Conservation (phyloP, 176 grass and related monocot species). For the Ensete ventricosum region DNA sequence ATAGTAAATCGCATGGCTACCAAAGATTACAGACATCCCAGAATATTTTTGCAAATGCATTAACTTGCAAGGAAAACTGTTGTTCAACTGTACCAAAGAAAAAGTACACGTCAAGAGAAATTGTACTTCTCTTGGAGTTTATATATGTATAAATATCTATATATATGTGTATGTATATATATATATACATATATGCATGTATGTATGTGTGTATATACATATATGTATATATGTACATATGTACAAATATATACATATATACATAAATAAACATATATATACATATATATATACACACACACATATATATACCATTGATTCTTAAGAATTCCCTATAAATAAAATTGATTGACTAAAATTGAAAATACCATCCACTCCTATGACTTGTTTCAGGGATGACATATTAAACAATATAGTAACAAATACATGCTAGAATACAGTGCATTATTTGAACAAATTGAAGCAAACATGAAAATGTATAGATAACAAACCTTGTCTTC, state of each 20-base stretch:
- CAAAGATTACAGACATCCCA: not conserved
- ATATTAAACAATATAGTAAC: not conserved
- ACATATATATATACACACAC: too few species aligned
- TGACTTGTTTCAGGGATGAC: not conserved
- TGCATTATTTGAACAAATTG: not conserved
- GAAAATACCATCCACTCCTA: not conserved
- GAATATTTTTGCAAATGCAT: not conserved
- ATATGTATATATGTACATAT: too few species aligned
- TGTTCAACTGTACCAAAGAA: not conserved
- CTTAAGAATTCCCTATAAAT: too few species aligned
- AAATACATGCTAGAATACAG: not conserved
- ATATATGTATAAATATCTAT: too few species aligned
- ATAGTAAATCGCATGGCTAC: not conserved
- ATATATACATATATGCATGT: too few species aligned
- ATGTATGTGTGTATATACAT: too few species aligned
- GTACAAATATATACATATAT: too few species aligned
- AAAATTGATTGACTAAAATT: not conserved
- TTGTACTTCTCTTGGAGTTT: too few species aligned
- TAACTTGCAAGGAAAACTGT: not conserved
- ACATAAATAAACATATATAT: too few species aligned
- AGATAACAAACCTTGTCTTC: constrained; percentile 49
- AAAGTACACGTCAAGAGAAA: too few species aligned
- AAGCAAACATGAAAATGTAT: not conserved
- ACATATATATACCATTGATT: too few species aligned
- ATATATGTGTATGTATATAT: too few species aligned